phyloP scores from a whole-genome alignment of 345 rosid genomes.

The Rhizophora mangle region DNA sequence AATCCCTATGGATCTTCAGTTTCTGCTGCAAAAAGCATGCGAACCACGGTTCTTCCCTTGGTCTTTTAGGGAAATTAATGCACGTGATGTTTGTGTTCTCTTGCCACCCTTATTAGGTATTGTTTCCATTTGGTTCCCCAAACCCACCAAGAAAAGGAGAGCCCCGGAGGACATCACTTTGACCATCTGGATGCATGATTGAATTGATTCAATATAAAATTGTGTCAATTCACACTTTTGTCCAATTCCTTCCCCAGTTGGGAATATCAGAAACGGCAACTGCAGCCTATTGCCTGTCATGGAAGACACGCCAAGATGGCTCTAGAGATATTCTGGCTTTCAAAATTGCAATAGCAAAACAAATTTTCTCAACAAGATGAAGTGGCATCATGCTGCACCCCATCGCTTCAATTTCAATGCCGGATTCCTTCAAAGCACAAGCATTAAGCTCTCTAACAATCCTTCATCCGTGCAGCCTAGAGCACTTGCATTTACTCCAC shows the following conservation, averaged over 20 bases:
- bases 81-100: too few relatives aligned
- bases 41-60: too few relatives aligned
- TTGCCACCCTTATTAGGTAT: too few relatives aligned
- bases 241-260: slow-evolving; percentile 34
- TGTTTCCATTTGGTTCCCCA: too few relatives aligned
- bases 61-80: too few relatives aligned
- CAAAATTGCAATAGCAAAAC: background rate
- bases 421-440: slow-evolving; percentile 53
- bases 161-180: too few relatives aligned
- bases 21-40: too few relatives aligned
- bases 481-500: slow-evolving; percentile 86
- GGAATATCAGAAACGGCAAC: slow-evolving; percentile 75
- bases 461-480: slow-evolving; percentile 82
- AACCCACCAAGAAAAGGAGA: too few relatives aligned
- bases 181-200: too few relatives aligned
- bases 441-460: slow-evolving; percentile 58
- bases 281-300: slow-evolving; percentile 68
- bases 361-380: background rate
- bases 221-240: too few relatives aligned
- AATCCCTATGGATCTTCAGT: too few relatives aligned
- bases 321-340: background rate
- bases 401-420: slow-evolving; percentile 55
- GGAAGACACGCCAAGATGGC: slow-evolving; percentile 54
- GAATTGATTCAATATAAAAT: too few relatives aligned
- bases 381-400: slow-evolving; percentile 32